phyloP scores from a whole-genome alignment of 2,329 filamentous ascomycete species.

The Leptosphaerulina australis region DNA sequence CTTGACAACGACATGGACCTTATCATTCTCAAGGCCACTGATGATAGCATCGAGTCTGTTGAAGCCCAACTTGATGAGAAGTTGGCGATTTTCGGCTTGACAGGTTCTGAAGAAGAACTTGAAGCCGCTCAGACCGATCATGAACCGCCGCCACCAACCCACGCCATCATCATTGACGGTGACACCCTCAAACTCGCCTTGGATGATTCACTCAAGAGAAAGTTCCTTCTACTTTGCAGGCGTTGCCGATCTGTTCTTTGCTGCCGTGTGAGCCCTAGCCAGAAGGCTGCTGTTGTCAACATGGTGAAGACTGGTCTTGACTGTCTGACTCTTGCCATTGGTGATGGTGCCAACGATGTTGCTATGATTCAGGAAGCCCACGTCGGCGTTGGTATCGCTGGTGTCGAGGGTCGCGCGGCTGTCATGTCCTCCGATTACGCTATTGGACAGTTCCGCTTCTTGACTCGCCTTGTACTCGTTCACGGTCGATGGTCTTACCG shows the following conservation, averaged over 20 bases:
- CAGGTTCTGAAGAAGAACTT: conserved; percentile 84
- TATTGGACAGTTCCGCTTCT: conserved; percentile 85
- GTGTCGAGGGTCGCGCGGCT: conserved; percentile 84
- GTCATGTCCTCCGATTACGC: conserved; percentile 86
- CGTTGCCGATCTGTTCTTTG: conserved; percentile 96
- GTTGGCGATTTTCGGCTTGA: conserved; percentile 75
- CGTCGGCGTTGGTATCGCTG: conserved; percentile 86
- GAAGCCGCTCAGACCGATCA: conserved; percentile 79
- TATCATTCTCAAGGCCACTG: conserved; percentile 83
- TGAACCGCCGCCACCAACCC: conserved; percentile 82
- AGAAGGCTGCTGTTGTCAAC: conserved; percentile 94
- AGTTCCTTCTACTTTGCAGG: conserved; percentile 94
- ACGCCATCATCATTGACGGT: conserved; percentile 93
- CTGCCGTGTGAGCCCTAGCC: conserved; percentile 93
- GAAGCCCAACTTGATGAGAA: conserved; percentile 76
- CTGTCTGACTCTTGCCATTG: conserved; percentile 92
- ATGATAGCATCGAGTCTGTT: conserved; percentile 69
- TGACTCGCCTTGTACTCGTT: conserved; percentile 78
- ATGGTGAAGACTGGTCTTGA: conserved; percentile 96
- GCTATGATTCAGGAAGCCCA: conserved; percentile 93
- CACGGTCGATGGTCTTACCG: conserved; percentile 94
- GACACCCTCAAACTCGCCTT: conserved; percentile 90
- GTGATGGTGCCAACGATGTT: conserved; percentile 89
- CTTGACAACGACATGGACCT: conserved; percentile 98
- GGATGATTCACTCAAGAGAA: conserved; percentile 80